Percentiles rank a stretch among this genome's conserved stretches.
phyloP scores from a whole-genome alignment of 495 filamentous ascomycete genomes.

The Penicillium alfredii region DNA sequence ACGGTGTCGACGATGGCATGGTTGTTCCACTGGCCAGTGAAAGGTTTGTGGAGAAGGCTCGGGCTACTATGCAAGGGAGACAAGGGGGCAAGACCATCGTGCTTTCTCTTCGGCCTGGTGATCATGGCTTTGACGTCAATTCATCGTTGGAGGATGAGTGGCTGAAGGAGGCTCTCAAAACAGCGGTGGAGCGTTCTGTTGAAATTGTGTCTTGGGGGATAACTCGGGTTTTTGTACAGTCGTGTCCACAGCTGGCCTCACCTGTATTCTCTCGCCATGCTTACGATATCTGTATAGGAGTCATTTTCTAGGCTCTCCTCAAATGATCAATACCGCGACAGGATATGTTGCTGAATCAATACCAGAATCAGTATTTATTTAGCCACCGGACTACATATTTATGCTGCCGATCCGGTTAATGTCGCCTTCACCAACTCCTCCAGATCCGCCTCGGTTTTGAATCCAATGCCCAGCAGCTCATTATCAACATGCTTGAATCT shows the following conservation, averaged over 20 bases:
- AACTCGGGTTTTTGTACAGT: too few relatives aligned
- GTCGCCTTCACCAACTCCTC: conserved; percentile 7
- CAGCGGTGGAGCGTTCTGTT: conserved; percentile 10
- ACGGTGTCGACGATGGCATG: conserved; percentile 9
- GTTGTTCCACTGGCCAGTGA: conserved; percentile 9
- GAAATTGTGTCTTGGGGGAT: too few relatives aligned
- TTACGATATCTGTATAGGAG: too few relatives aligned
- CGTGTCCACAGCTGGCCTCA: too few relatives aligned
- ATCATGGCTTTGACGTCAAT: conserved; percentile 16
- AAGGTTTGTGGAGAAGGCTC: conserved; percentile 14
- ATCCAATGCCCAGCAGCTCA: conserved; percentile 7
- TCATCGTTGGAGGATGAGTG: conserved; percentile 8
- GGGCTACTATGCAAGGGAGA: conserved; percentile 5
- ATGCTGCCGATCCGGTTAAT: too few relatives aligned
- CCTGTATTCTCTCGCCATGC: too few relatives aligned
- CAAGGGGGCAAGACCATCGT: conserved; percentile 10
- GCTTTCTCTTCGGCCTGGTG: conserved; percentile 9
- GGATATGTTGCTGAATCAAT: too few relatives aligned
- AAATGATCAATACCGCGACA: too few relatives aligned
- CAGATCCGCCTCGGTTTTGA: conserved; percentile 4
- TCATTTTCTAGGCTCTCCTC: too few relatives aligned
- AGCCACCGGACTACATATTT: too few relatives aligned
- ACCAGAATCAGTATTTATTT: too few relatives aligned
- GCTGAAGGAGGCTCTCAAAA: conserved; percentile 8
- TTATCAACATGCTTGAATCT: conserved; percentile 11